Conservation (phyloP, 208 protist genomes). For the Leishmania lainsoni region DNA sequence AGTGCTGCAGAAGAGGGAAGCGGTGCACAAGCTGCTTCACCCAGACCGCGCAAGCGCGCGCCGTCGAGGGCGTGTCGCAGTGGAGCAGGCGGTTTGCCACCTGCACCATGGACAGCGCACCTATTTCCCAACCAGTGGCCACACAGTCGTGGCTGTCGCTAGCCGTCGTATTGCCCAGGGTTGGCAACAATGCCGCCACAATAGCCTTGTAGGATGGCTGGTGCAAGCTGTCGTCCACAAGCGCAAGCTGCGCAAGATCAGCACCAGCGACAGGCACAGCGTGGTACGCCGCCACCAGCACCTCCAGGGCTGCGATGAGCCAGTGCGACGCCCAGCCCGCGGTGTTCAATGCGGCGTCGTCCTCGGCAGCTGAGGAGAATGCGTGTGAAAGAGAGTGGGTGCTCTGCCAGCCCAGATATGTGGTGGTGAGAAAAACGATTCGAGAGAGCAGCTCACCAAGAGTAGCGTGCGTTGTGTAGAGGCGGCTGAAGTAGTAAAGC, state of each 20-base stretch:
- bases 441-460: slow-evolving; percentile 55
- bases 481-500: slow-evolving; percentile 71
- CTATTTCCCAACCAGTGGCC: slow-evolving; percentile 21
- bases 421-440: slow-evolving; percentile 53
- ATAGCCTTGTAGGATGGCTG: slow-evolving; percentile 34
- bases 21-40: slow-evolving; percentile 51
- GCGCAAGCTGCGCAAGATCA: slow-evolving; percentile 37
- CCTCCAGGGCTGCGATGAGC: slow-evolving; percentile 38
- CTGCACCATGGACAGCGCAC: slow-evolving; percentile 31
- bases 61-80: slow-evolving; percentile 41
- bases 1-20: slow-evolving; percentile 74
- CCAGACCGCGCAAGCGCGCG: slow-evolving; percentile 56
- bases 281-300: slow-evolving; percentile 72
- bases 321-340: slow-evolving; percentile 35
- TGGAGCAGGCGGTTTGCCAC: slow-evolving; percentile 49
- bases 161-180: not conserved
- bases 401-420: slow-evolving; percentile 64
- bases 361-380: not conserved
- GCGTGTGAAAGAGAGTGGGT: slow-evolving; percentile 20
- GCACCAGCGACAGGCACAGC: slow-evolving; percentile 59
- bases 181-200: slow-evolving; percentile 45
- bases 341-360: not conserved
- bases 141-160: slow-evolving; percentile 24
- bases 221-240: slow-evolving; percentile 9
- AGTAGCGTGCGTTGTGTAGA: slow-evolving; percentile 67